Evolutionary conservation across 768 basidiomycete genomes (phyloP), one percentile per base, ranked within the genome.

Genomic region (Trametes coccinea): DNA sequence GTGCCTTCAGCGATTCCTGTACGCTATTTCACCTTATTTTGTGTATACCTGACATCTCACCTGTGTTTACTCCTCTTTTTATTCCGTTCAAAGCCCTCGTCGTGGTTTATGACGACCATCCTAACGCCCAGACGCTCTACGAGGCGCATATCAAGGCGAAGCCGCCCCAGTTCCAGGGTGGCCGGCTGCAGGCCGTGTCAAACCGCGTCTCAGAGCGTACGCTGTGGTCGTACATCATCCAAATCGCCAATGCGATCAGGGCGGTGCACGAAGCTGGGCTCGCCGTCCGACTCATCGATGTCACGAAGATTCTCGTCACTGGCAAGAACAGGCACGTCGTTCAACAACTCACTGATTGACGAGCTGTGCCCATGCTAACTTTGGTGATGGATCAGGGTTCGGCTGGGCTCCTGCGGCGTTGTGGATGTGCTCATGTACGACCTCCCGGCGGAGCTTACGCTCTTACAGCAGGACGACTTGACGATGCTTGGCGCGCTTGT

Each of bases 1-100:
- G 88, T 31, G 85, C 91, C 0, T 99, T 99, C 73, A 86, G 87
- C 56, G 97, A 98, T 72, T 89, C 88, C 67, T 98, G 95, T 96
- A 69, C 53, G 89, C 78, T 22, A 22, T 22, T 22, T 22, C 22
- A 22, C 22, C 22, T 22, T 22, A 0, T 22, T 22, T 22, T 22
- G 22, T 22, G 22, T 22, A 22, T 22, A 22, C 13, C 13, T 22
- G 33, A 49, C 43, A 6, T 51, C 8, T 31, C 51, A n/a, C 56
- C 56, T 60, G 67, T 46, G 65, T 63, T 7, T 44, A 59, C 54
- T 34, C n/a, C 45, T 9, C 48, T 31, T 33, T 54, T 27, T 31
- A 31, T 4, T 7, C 37, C 30, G 8, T 61, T 55, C 95, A 34
- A 29, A 64, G 95, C 97, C 8, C 83, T 99, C 31, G 86, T 98